Evolutionary conservation across 2,329 filamentous ascomycete species (phyloP), one percentile per base, ranked within the genome.

Genomic region (Alternaria triticina): DNA sequence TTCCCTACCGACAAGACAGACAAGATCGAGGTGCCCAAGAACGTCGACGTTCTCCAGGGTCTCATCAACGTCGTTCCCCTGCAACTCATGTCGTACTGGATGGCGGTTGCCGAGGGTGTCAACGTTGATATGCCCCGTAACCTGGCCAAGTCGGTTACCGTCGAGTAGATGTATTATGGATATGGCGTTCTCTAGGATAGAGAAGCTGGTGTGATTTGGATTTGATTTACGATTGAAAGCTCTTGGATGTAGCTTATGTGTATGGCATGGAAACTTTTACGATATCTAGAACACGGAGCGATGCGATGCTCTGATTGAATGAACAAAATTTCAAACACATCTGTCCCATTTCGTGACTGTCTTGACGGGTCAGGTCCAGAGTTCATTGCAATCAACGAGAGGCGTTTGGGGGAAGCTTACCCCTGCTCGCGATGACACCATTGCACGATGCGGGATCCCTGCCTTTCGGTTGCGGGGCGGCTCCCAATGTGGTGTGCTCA

Each of bases 71-170:
- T 99, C 77, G 93, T 99, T 73, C 96, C 96, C 56, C 88, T 99
- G 77, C 96, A 99, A 86, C 87, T 99, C 74, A 97, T 99, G 85
- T 93, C 96, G 64, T 99, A 99, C 88, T 98, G 96, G 95, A 89
- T 99, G 70, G 96, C 96, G 58, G 95, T 99, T 75, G 91, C 91
- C 71, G 96, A 97, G 85, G 95, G 94, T 56, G 86, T 97, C 71
- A 98, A 99, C 80, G 96, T 99, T 64, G 96, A 99, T 81, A 98
- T 98, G 89, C 96, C 96, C 62, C 91, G 96, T 78, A 99, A 99
- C 86, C 85, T 99, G 84, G 96, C 96, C 82, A 99, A 99, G 89
- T 97, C 94, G 68, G 96, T 99, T 70, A 99, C 96, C 69, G 96
- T 99, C 73, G 96, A 99, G 89, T 99, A 95, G 86, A 78, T 61